Conservation (phyloP, 2,329 filamentous ascomycete species). For the Ceratocystis eucalypticola region DNA sequence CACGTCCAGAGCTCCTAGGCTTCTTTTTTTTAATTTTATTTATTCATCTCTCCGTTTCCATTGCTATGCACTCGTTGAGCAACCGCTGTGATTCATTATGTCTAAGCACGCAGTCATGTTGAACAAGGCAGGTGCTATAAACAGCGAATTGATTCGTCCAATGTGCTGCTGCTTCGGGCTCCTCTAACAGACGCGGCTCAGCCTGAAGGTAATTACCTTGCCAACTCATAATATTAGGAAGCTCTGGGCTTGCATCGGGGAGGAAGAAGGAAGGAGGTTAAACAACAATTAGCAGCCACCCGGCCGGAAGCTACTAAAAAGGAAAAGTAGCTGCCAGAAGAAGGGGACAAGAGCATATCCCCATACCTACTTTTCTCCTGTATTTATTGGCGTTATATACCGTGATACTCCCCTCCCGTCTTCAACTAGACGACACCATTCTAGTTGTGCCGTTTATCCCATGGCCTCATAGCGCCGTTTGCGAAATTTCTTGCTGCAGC, state of each 20-base stretch:
- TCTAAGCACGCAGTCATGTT: neutral
- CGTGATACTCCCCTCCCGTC: neutral
- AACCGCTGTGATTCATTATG: too few relatives aligned
- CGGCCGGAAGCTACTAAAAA: neutral
- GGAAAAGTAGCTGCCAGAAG: neutral
- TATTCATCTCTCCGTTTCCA: neutral
- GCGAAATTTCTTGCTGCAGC: neutral
- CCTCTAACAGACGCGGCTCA: neutral
- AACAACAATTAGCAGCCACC: neutral
- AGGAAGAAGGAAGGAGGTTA: neutral
- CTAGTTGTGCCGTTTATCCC: too few relatives aligned
- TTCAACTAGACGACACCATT: too few relatives aligned
- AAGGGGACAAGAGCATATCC: neutral
- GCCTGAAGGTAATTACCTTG: neutral
- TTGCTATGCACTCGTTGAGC: too few relatives aligned
- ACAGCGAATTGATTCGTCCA: neutral
- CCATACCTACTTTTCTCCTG: neutral
- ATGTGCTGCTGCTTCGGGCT: neutral
- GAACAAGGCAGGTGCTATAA: neutral
- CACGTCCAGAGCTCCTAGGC: neutral
- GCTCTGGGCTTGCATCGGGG: neutral
- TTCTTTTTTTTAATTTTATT: neutral
- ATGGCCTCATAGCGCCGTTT: too few relatives aligned
- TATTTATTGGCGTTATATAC: neutral
- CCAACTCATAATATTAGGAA: neutral